phyloP scores from a whole-genome alignment of 768 basidiomycete genomes.

The Suillus spraguei region DNA sequence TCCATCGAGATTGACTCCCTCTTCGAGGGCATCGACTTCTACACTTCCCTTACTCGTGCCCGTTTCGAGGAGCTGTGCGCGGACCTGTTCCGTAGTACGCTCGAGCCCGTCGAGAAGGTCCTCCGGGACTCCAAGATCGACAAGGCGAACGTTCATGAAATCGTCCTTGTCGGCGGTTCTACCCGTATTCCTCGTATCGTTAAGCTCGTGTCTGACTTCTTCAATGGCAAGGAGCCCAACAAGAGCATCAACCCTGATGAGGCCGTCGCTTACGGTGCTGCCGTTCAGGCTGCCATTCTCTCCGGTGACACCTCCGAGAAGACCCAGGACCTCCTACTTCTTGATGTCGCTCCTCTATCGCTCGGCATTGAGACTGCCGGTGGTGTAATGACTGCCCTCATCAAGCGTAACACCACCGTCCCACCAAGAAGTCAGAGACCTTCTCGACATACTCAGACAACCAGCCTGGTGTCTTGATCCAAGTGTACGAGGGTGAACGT shows the following conservation, averaged over 20 bases:
- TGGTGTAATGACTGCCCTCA: constrained; percentile 98
- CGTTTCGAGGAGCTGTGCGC: constrained; percentile 97
- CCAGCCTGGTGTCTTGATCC: constrained; percentile 97
- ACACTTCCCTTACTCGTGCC: constrained; percentile 96
- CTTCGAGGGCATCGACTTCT: constrained; percentile 97
- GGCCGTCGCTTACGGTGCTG: constrained; percentile 98
- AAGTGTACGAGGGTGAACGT: constrained; percentile 98
- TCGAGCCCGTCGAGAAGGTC: constrained; percentile 97
- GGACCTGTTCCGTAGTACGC: constrained; percentile 90
- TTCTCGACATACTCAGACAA: constrained; percentile 99
- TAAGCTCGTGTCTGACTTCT: constrained; percentile 98
- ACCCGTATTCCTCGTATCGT: constrained; percentile 98
- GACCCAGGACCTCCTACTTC: constrained; percentile 93
- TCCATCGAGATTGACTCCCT: constrained; percentile 98
- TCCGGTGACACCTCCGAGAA: constrained; percentile 98
- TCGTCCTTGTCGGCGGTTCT: constrained; percentile 97
- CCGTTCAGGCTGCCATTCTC: constrained; percentile 97
- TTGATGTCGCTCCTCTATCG: constrained; percentile 90
- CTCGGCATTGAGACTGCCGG: constrained; percentile 98
- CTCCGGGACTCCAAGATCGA: constrained; percentile 98
- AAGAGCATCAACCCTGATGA: constrained; percentile 99
- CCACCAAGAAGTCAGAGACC: constrained; percentile 97
- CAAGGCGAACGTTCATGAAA: constrained; percentile 94
- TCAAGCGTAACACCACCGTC: constrained; percentile 98
- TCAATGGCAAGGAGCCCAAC: constrained; percentile 98